Base-by-base conservation (phyloP, 805 yeast species). In the Spencermartinsiella europaea region DNA sequence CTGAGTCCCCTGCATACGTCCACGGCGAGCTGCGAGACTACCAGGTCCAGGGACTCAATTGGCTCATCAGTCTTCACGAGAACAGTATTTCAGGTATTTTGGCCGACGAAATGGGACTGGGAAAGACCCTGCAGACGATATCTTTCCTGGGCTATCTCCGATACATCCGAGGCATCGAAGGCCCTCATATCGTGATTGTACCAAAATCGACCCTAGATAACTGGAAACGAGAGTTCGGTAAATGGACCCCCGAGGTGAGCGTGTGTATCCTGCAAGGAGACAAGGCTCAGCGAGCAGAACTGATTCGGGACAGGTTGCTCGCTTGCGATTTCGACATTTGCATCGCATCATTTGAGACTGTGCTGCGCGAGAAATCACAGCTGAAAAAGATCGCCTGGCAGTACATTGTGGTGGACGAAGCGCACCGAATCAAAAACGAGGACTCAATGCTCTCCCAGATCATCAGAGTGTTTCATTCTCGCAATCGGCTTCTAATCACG, bases 71-170 rank as follows among this genome's bases (percentile, higher is more conserved):
- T 0, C 67, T 93, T 21, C 86, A 88, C 61, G 90, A 87, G 56
- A 87, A 91, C 61, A 75, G 83, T 47, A 73, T 91, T 28, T 85
- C 95, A 3, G 99, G 99, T 12, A 91, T 91, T 34, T 69, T 91
- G 39, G 99, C 99, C 5, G 99, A 91, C 66, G 99, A 91, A 65
- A 91, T 93, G 99, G 99, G 99, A 1, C 72, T 91, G 21, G 99
- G 99, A 46, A 91, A 91, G 65, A 91, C 99, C 2, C 70, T 91
- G 44, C 99, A 91, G 67, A 90, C 98, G 1, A 90, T 91, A 40
- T 81, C 98, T 1, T 93, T 91, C 57, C 70, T 91, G 38, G 97
- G 96, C 0, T 88, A 85, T 63, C 67, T 91, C 46, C 73, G 96
- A 51, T 87, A 85, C 59, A 72, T 81, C 46, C 81, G 80, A 54